These are phyloP conservation scores for Suillus plorans DNA, from an alignment of 768 basidiomycete species.

Conservation along the genomic window DNA sequence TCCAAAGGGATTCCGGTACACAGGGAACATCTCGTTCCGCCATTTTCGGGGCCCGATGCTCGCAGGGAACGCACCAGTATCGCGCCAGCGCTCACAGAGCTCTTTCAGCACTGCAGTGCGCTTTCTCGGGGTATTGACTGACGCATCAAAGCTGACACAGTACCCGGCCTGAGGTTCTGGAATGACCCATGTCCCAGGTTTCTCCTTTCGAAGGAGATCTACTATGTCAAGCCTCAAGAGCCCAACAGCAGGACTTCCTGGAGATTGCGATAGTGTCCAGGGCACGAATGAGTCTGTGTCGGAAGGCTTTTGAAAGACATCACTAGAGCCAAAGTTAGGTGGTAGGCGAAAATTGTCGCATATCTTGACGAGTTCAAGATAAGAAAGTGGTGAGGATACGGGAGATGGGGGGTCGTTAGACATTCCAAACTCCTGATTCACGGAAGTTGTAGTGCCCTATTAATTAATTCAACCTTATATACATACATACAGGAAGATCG, in stretches of 20 bases:
- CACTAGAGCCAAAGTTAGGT: slow-evolving; percentile 21
- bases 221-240: slow-evolving; percentile 59
- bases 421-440: background rate
- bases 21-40: slow-evolving; percentile 82
- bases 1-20: slow-evolving; percentile 72
- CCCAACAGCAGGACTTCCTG: slow-evolving; percentile 56
- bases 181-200: slow-evolving; percentile 44
- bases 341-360: slow-evolving; percentile 70
- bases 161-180: slow-evolving; percentile 25
- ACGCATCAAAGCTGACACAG: slow-evolving; percentile 48
- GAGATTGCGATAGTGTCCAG: slow-evolving; percentile 51
- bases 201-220: slow-evolving; percentile 50
- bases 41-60: slow-evolving; percentile 78
- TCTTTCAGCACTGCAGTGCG: slow-evolving; percentile 63
- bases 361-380: slow-evolving; percentile 61
- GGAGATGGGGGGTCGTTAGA: slow-evolving; percentile 2
- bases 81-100: slow-evolving; percentile 76
- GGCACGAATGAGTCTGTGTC: slow-evolving; percentile 51
- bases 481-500: no score
- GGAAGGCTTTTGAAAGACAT: slow-evolving; percentile 28
- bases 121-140: slow-evolving; percentile 53
- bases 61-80: slow-evolving; percentile 54
- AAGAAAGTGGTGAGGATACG: slow-evolving; percentile 29
- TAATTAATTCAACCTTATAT: no score
- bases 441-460: no score